Conservation (phyloP, 1,139 yeast genomes). For the Geotrichum australiense region DNA sequence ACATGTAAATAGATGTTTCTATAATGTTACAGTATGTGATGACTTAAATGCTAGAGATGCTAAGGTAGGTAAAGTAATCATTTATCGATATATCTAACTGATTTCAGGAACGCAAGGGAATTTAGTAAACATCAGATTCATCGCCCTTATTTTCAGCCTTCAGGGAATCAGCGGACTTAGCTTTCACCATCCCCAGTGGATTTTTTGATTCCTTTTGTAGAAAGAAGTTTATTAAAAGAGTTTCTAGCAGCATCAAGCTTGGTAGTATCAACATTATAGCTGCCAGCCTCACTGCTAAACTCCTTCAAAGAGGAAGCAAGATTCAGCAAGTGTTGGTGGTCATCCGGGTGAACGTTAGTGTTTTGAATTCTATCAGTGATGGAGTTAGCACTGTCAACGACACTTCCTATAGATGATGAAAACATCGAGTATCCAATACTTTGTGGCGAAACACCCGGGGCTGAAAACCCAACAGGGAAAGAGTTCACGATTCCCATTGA, state of each 20-base stretch:
- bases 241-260: not conserved
- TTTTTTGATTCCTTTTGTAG: not conserved
- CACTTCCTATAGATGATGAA: not conserved
- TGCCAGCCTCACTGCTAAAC: not conserved
- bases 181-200: no score
- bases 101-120: no score
- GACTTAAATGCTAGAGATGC: no score
- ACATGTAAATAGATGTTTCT: no score
- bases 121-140: no score
- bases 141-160: no score
- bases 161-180: no score
- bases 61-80: no score
- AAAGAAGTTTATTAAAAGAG: not conserved
- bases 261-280: conserved; percentile 1
- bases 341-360: not conserved
- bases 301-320: not conserved
- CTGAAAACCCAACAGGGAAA: not conserved
- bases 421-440: not conserved
- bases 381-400: not conserved
- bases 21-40: no score
- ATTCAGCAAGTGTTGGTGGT: not conserved
- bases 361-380: not conserved
- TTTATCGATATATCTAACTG: no score
- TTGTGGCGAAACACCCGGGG: not conserved
- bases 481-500: not conserved